Base-by-base conservation (phyloP, 495 filamentous ascomycete species). In the Xylaria curta region DNA sequence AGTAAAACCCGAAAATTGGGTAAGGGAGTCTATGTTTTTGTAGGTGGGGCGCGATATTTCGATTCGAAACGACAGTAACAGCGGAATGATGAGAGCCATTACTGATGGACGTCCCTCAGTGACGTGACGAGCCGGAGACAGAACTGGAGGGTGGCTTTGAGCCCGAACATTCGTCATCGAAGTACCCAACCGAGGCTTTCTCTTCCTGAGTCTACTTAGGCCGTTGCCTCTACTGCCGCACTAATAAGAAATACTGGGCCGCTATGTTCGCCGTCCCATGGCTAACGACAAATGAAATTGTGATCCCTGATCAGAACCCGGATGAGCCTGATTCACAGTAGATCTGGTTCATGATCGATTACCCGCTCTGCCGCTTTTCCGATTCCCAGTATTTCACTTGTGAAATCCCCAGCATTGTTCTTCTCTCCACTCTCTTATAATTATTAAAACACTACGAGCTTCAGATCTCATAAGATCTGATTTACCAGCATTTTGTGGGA, bases 291-390 rank as follows among this genome's bases (percentile, higher is more conserved):
- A 61, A 59, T 59, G 31, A 56, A 68, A 28, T 62, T 31, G 61
- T 66, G 51, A 68, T 72, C 68, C 61, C 46, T 40, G 28, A 31
- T 31, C 28, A 31, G 28, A 31, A 31, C 28, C 28, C 28, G 1
- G 28, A 31, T 3, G 28, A 31, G 28, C 28, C 28, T 31, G 70
- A 67, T 66, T 66, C 47, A 65, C 66, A 61, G 67, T 71, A 74
- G 72, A 73, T 76, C 36, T 70, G 72, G 70, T 75, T 66, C 72
- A 68, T 72, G 71, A 77, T 76, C 75, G 53, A 74, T 66, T 69
- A 40, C 36, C 58, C 49, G 31, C 58, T 68, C 66, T 53, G 71
- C 74, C 75, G 70, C 66, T 71, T 31, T 62, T 33, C 68, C 36
- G 53, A 64, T 59, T 68, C 70, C 69, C 31, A 68, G 69, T 76